Base-by-base conservation (phyloP, 2,329 filamentous ascomycete genomes). In the Thermomyces lanuginosus region DNA sequence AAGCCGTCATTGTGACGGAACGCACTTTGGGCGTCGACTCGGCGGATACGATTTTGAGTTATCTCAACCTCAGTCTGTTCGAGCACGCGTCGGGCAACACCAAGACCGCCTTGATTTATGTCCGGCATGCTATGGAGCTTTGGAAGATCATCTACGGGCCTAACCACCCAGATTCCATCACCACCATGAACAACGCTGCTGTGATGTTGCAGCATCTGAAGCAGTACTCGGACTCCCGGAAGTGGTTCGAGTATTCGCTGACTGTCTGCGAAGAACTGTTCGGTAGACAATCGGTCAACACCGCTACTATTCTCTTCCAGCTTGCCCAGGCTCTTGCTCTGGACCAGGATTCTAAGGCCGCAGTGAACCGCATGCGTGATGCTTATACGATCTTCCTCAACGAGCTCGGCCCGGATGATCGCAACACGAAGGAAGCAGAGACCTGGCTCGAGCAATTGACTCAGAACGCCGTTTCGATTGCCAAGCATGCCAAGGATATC, bases 131-230 rank as follows among this genome's bases (percentile, higher is more conserved):
- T 5, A 69, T 98, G 39, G 76, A 89, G 48, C 64, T 98, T 36
- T 95, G 86, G 86, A 93, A 92, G 63, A 70, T 95, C 43, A 86
- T 95, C 43, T 98, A 93, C 49, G 89, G 89, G 16, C 63, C 76
- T 16, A 78, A 82, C 43, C 89, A 98, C 56, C 89, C 89, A 3
- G 89, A 98, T 57, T 92, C 83, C 6, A 93, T 98, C 56, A 98
- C 91, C 6, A 95, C 89, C 9, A 77, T 95, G 56, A 98, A 95
- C 68, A 98, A 98, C 46, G 86, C 82, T 11, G 89, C 89, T 5
- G 89, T 98, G 33, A 98, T 98, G 89, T 72, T 98, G 32, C 89
- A 98, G 56, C 76, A 83, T 30, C 69, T 93, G 42, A 92, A 95
- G 64, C 75, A 79, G 34, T 98, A 92, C 60, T 76, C 86, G 43